Evolutionary conservation across 2,329 filamentous ascomycete genomes (phyloP), one percentile per base, ranked within the genome.

Genomic region (Penicillium polonicum): DNA sequence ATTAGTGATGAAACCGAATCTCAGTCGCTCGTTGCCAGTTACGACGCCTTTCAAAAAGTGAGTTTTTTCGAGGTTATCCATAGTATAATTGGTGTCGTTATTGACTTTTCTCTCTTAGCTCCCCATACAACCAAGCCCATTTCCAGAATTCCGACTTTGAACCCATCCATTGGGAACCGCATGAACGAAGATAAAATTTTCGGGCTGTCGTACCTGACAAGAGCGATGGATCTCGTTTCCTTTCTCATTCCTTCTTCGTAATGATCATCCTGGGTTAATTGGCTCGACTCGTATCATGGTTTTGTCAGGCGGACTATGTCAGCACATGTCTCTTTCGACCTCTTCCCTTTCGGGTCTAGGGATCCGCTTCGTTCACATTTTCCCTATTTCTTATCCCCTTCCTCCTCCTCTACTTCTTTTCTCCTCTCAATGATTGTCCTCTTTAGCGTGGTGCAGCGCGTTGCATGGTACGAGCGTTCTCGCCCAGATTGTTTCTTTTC

Each of bases 81-180:
- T 5, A 4, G 3, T 23, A 9, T 2, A 8, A 33, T 19, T 4
- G 23, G 8, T n/a, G 1, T 31, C 2, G 1, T 38, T 17, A 55
- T 25, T 56, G 5, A 45, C 39, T 36, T 21, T 5, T 12, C 12
- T 33, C 10, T 46, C 42, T 27, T 41, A 79, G 77, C 59, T 79
- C 76, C 12, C 73, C 76, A 9, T 74, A 76, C 68, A 77, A 78
- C 61, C 74, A 77, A 60, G 75, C 77, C 44, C 75, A 80, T 65
- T 79, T 79, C 65, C 72, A 76, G 54, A 76, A 80, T 60, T 67
- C 74, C 33, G 70, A 80, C 54, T 78, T 80, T 55, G 72, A 80
- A 58, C 77, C 77, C 15, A 74, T 76, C 35, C 76, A 78, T 57
- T 79, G 74, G 72, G 74, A 74, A 41, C 76, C 76, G n/a, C 70